Evolutionary conservation across 2,329 filamentous ascomycete genomes (phyloP).

Genomic region (Colletotrichum godetiae): DNA sequence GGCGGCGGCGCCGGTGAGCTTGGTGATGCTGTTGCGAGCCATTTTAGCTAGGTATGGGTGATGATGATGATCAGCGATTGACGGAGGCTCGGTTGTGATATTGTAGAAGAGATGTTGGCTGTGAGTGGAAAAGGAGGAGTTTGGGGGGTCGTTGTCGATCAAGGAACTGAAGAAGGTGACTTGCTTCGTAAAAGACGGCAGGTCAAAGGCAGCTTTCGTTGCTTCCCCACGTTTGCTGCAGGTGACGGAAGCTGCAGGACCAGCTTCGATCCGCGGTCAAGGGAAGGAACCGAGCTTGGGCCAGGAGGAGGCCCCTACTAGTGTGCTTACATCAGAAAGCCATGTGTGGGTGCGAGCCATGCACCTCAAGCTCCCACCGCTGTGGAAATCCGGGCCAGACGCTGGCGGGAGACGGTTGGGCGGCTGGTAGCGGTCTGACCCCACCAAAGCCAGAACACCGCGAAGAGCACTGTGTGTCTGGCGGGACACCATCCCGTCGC

Average conservation of each 20-base stretch:
- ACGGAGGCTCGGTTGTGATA: not conserved
- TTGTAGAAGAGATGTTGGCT: not conserved
- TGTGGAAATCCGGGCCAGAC: not conserved
- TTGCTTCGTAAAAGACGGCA: not conserved
- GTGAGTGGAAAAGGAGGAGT: not conserved
- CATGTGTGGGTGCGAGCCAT: conserved; percentile 27
- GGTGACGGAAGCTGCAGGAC: conserved; percentile 11
- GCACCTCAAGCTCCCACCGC: conserved; percentile 9
- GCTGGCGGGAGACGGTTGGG: not conserved
- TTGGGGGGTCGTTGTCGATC: not conserved
- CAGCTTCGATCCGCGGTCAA: not conserved
- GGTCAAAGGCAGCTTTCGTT: conserved; percentile 23
- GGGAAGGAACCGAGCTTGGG: conserved; percentile 17
- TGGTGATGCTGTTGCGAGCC: conserved; percentile 46
- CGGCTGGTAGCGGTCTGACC: conserved; percentile 4
- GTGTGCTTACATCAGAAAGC: conserved; percentile 32
- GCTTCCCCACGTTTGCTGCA: conserved; percentile 34
- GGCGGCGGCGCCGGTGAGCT: conserved; percentile 51
- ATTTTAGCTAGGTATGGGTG: conserved; percentile 38
- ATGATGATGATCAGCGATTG: not conserved
- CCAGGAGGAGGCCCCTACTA: not conserved
- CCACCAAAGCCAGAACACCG: conserved; percentile 13
- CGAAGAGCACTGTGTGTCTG: not conserved
- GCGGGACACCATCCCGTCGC: not conserved
- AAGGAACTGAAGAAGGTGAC: not conserved